phyloP scores from a whole-genome alignment of 441 rosid genomes.

The Daphne laureola region DNA sequence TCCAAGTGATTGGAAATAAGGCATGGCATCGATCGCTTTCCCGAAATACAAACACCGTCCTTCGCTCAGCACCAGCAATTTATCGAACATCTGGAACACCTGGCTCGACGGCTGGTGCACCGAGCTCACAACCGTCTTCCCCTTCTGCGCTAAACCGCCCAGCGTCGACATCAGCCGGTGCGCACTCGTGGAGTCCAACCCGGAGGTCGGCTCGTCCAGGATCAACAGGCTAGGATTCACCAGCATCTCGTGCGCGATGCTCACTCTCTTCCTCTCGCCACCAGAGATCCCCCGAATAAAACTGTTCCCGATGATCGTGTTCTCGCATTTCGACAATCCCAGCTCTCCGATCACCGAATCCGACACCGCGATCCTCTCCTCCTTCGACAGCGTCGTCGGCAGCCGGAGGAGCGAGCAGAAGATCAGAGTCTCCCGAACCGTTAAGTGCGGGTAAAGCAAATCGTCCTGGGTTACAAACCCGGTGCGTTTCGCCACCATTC shows the following conservation, averaged over 20 bases:
- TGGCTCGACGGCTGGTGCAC: conserved; percentile 93
- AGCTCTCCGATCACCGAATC: conserved; percentile 68
- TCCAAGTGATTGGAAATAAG: conserved; percentile 67
- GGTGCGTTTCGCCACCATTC: conserved; percentile 44
- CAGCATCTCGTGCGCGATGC: conserved; percentile 82
- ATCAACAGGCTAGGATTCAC: conserved; percentile 76
- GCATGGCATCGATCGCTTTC: conserved; percentile 63
- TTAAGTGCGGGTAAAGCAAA: conserved; percentile 84
- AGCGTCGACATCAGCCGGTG: conserved; percentile 53
- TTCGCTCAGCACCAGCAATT: conserved; percentile 72
- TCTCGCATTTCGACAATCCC: conserved; percentile 60
- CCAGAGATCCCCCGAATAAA: conserved; percentile 83
- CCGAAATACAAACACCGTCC: conserved; percentile 77
- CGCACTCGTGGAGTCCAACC: conserved; percentile 88
- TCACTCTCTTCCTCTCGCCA: conserved; percentile 84
- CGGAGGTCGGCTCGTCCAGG: conserved; percentile 90
- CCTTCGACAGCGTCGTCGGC: conserved; percentile 31
- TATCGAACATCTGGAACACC: conserved; percentile 75
- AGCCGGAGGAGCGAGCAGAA: conserved; percentile 76
- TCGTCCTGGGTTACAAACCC: conserved; percentile 93
- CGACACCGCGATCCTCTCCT: conserved; percentile 47
- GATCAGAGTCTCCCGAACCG: conserved; percentile 80
- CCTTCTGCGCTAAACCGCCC: conserved; percentile 46
- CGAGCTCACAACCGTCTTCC: conserved; percentile 71
- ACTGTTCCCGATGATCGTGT: conserved; percentile 80